These are phyloP conservation scores for Phaeosphaeriaceae sp. DNA, from an alignment of 2,329 filamentous ascomycete genomes.

Conservation along the genomic window DNA sequence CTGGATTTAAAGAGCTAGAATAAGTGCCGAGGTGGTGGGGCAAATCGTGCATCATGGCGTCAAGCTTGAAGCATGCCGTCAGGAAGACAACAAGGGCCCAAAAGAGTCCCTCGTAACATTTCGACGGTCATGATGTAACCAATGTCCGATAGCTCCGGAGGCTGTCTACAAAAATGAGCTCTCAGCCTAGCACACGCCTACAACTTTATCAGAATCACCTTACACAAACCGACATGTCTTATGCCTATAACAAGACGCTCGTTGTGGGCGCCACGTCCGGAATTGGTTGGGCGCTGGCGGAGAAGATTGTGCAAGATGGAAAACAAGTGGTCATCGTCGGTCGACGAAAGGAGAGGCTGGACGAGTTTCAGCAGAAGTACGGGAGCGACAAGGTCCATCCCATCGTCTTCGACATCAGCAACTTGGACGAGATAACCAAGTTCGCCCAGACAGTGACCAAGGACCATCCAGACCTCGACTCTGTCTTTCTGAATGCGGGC, in stretches of 20 bases:
- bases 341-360: slow-evolving; percentile 60
- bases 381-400: slow-evolving; percentile 56
- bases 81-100: neutral
- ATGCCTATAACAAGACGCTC: slow-evolving; percentile 61
- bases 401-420: slow-evolving; percentile 60
- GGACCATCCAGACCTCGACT: slow-evolving; percentile 60
- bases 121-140: neutral
- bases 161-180: slow-evolving; percentile 2
- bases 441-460: slow-evolving; percentile 53
- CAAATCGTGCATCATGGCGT: slow-evolving; percentile 1
- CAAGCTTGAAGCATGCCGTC: slow-evolving; percentile 1
- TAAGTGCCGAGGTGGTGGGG: slow-evolving; percentile 7
- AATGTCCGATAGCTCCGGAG: neutral
- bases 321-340: slow-evolving; percentile 59
- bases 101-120: neutral
- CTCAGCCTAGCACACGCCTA: neutral
- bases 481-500: slow-evolving; percentile 62
- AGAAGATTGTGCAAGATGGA: slow-evolving; percentile 57
- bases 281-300: slow-evolving; percentile 60
- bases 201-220: slow-evolving; percentile 4
- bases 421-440: slow-evolving; percentile 56
- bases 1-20: neutral
- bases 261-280: slow-evolving; percentile 63
- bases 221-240: slow-evolving; percentile 47
- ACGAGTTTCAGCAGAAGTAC: slow-evolving; percentile 57